Percentiles rank a stretch among this genome's conserved stretches.
Evolutionary conservation across 1,284 basidiomycete genomes (phyloP).

Genomic region (Golubevia sp.): DNA sequence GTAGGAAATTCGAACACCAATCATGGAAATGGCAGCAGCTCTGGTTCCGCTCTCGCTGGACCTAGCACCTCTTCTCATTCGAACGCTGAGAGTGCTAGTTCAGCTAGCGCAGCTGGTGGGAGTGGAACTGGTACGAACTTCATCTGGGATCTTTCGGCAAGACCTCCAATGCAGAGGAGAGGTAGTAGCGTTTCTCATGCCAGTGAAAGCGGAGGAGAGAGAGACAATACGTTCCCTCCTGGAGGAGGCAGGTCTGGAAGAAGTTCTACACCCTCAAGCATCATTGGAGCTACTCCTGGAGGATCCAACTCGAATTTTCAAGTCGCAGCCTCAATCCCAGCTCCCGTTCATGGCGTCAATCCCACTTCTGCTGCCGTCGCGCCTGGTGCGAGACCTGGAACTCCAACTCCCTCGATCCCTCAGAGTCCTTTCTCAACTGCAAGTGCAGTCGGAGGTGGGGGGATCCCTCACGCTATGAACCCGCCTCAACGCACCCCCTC

Average conservation of each 20-base stretch:
- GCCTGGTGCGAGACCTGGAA: no score
- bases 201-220: constrained; percentile 35
- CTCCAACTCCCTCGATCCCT: no score
- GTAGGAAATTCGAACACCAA: background rate
- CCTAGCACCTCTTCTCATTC: no score
- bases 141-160: constrained; percentile 37
- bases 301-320: no score
- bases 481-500: constrained; percentile 46
- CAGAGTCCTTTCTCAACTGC: no score
- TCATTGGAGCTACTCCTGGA: no score
- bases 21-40: background rate
- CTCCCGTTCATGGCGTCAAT: no score
- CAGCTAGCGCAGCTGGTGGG: background rate
- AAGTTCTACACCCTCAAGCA: constrained; percentile 28
- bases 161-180: constrained; percentile 37
- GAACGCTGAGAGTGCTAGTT: no score
- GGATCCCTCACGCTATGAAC: constrained; percentile 33
- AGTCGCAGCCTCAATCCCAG: no score
- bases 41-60: no score
- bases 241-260: constrained; percentile 30
- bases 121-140: constrained; percentile 9
- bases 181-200: constrained; percentile 44
- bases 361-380: no score
- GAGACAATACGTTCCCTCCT: constrained; percentile 18
- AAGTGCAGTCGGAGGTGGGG: background rate